phyloP scores from a whole-genome alignment of 148 eudicot genomes.

The Amaranthus palmeri region DNA sequence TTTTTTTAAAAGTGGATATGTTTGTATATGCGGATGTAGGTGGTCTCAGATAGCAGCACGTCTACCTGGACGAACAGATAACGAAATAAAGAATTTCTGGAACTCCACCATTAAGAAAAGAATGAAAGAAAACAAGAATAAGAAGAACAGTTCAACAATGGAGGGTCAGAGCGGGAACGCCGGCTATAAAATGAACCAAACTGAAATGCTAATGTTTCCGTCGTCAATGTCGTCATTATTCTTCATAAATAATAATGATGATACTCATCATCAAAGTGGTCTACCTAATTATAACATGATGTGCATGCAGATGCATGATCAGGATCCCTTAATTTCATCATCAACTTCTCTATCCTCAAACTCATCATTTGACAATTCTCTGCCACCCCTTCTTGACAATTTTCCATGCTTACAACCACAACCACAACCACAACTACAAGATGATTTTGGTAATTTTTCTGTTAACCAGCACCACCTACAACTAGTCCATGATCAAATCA shows the following conservation, averaged over 20 bases:
- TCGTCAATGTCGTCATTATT: not conserved
- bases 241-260: constrained; percentile 5
- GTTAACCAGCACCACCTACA: not conserved
- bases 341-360: constrained; percentile 5
- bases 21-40: constrained; percentile 25
- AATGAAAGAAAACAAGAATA: constrained; percentile 43
- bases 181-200: constrained; percentile 20
- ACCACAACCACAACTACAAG: not conserved
- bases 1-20: too few relatives aligned
- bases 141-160: constrained; percentile 48
- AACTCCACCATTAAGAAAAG: constrained; percentile 85
- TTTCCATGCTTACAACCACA: constrained; percentile 5
- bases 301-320: constrained; percentile 4
- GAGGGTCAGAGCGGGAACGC: constrained; percentile 7
- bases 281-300: constrained; percentile 11
- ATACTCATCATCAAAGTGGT: constrained; percentile 16
- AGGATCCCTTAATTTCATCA: too few relatives aligned
- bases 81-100: constrained; percentile 90
- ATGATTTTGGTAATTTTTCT: not conserved
- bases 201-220: constrained; percentile 9
- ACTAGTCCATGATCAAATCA: not conserved
- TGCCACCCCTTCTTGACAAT: constrained; percentile 13
- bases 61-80: constrained; percentile 82
- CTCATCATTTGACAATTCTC: constrained; percentile 20
- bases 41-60: constrained; percentile 92